Conservation (phyloP, 805 yeast genomes). For the Lipomyces kockii region DNA sequence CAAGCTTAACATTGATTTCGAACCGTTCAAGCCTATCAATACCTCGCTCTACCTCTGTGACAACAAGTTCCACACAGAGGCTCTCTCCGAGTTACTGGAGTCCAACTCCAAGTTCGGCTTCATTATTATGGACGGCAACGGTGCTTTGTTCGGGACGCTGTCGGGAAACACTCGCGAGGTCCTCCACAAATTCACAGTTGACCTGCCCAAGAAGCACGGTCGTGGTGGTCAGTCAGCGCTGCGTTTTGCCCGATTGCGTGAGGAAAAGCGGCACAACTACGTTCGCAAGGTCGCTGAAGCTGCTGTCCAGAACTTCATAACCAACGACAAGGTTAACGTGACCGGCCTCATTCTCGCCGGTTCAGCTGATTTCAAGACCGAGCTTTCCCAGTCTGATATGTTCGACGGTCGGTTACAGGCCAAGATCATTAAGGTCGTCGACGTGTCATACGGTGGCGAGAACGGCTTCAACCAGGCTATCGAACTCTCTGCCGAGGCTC, state of each 20-base stretch:
- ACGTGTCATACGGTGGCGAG: constrained; percentile 98
- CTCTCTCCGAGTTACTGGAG: constrained; percentile 89
- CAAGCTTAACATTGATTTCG: constrained; percentile 94
- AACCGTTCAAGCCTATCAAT: constrained; percentile 98
- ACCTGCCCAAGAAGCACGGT: constrained; percentile 99
- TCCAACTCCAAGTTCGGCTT: constrained; percentile 96
- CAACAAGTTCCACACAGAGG: constrained; percentile 98
- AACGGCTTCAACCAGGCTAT: constrained; percentile 99
- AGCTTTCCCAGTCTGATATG: constrained; percentile 87
- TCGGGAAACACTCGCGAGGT: constrained; percentile 97
- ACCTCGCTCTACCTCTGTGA: constrained; percentile 96
- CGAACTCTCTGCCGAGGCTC: constrained; percentile 94
- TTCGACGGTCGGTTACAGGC: constrained; percentile 88
- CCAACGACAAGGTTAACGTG: constrained; percentile 92
- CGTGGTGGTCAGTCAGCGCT: constrained; percentile 99
- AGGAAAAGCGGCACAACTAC: constrained; percentile 98
- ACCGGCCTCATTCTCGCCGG: constrained; percentile 97
- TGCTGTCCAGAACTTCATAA: constrained; percentile 95
- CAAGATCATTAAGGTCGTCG: constrained; percentile 89
- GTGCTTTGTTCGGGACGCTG: constrained; percentile 91
- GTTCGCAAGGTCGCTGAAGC: constrained; percentile 98
- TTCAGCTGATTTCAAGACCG: constrained; percentile 98
- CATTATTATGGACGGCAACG: constrained; percentile 99
- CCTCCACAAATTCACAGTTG: constrained; percentile 94
- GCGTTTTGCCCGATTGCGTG: constrained; percentile 98